Percentiles rank a stretch among this genome's conserved stretches.
Evolutionary conservation across 1,284 basidiomycete genomes (phyloP).

Genomic region (Pyrrhoderma lamaoense): DNA sequence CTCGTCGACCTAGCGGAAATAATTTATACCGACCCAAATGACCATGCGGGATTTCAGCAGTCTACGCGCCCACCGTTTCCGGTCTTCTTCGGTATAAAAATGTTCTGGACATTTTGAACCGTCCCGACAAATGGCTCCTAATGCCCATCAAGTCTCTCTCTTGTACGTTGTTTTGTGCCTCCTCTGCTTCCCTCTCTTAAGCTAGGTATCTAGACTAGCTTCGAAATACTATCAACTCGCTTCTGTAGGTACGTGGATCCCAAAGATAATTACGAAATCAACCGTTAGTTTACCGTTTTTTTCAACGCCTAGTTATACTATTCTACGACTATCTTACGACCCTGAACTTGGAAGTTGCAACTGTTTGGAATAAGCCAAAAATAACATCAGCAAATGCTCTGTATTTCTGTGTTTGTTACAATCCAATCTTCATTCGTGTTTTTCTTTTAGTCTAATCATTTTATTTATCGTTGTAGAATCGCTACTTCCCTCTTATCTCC

Average conservation of each 20-base stretch:
- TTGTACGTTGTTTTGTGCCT: no score
- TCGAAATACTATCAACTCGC: constrained; percentile 16
- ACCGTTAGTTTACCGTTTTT: not conserved
- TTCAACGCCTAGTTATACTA: constrained; percentile 10
- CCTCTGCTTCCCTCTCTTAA: no score
- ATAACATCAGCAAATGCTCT: constrained; percentile 4
- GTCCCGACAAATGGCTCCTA: no score
- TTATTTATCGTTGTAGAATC: constrained; percentile 5
- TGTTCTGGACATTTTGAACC: no score
- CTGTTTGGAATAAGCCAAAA: constrained; percentile 11
- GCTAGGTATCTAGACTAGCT: not conserved
- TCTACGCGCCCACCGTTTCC: no score
- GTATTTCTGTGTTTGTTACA: constrained; percentile 10
- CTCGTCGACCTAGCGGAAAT: no score
- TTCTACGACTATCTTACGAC: constrained; percentile 22
- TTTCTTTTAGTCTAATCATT: not conserved
- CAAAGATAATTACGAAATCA: not conserved
- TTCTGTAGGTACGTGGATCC: constrained; percentile 3
- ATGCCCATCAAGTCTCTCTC: no score
- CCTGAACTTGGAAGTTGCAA: constrained; percentile 20
- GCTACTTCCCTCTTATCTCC: constrained; percentile 7
- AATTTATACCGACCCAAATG: no score
- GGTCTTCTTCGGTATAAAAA: no score
- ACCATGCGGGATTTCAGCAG: no score
- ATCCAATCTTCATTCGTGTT: not conserved